Evolutionary conservation across 2,329 filamentous ascomycete species (phyloP).

Genomic region (Trichoderma brevicompactum): DNA sequence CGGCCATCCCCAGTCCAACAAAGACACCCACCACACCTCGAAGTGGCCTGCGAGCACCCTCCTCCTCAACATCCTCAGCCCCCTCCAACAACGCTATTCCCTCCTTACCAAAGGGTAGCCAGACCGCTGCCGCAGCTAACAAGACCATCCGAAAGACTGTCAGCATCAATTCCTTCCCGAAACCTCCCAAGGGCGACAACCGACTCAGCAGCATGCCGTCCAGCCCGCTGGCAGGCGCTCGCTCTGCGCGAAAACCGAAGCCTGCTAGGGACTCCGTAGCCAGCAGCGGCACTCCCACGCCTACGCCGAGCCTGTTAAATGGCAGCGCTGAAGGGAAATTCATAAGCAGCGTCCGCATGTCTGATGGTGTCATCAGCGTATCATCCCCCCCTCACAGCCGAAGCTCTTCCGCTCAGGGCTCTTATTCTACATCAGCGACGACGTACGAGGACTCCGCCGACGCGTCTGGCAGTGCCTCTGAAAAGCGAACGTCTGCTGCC

Average conservation of each 20-base stretch:
- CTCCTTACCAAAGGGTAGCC: conserved; percentile 59
- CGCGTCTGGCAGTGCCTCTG: conserved; percentile 40
- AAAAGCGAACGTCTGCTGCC: conserved; percentile 57
- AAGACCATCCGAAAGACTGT: conserved; percentile 83
- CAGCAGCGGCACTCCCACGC: conserved; percentile 49
- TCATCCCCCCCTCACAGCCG: conserved; percentile 86
- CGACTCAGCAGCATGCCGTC: conserved; percentile 65
- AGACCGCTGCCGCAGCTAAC: conserved; percentile 61
- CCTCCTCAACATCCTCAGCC: conserved; percentile 54
- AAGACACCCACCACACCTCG: conserved; percentile 57
- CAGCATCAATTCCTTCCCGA: conserved; percentile 92
- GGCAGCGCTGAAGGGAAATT: conserved; percentile 78
- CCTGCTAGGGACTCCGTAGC: conserved; percentile 60
- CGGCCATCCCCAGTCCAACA: conserved; percentile 44
- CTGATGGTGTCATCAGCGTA: conserved; percentile 75
- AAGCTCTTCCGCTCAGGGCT: conserved; percentile 89
- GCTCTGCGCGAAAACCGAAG: conserved; percentile 57
- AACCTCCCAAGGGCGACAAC: conserved; percentile 74
- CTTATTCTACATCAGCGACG: conserved; percentile 87
- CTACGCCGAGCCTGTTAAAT: conserved; percentile 76
- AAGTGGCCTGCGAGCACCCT: conserved; percentile 63
- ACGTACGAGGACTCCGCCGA: conserved; percentile 82
- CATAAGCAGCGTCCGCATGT: conserved; percentile 68
- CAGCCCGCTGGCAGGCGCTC: conserved; percentile 59
- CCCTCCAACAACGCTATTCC: conserved; percentile 59